These are phyloP conservation scores for Aspergillus sp. DNA, from an alignment of 2,329 filamentous ascomycete genomes.

Conservation along the genomic window DNA sequence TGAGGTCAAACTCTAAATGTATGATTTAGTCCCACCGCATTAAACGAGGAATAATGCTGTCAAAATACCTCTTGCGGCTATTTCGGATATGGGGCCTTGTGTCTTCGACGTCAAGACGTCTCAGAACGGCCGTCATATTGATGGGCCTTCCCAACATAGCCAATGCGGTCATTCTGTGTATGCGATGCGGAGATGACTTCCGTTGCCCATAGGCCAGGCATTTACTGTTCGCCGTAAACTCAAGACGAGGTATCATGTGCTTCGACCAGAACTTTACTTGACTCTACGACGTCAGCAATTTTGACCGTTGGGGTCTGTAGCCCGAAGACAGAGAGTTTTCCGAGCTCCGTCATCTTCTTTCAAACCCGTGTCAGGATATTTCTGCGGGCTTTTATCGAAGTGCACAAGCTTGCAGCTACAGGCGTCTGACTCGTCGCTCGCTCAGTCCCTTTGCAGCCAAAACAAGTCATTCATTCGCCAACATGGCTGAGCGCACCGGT, in stretches of 20 bases:
- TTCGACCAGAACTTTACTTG: conserved; percentile 19
- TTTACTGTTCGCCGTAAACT: background rate
- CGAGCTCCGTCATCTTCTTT: background rate
- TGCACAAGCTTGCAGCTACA: background rate
- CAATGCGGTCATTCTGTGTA: too few relatives aligned
- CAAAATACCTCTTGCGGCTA: background rate
- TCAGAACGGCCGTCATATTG: background rate
- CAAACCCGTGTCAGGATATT: background rate
- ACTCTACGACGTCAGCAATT: conserved; percentile 33
- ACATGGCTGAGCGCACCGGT: conserved; percentile 23
- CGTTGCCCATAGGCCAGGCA: background rate
- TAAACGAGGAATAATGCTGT: background rate
- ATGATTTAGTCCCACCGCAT: background rate
- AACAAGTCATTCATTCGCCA: conserved; percentile 7
- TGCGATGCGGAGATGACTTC: background rate
- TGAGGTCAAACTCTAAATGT: background rate
- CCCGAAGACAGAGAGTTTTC: background rate
- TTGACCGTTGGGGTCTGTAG: conserved; percentile 13
- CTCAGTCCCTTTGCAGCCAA: background rate
- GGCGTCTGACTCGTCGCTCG: background rate
- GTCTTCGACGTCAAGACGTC: conserved; percentile 24
- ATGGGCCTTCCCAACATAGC: background rate
- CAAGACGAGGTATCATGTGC: background rate
- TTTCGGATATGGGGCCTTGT: background rate
- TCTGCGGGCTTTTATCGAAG: background rate